Base-by-base conservation (phyloP, 805 yeast genomes). In the Zygosaccharomyces siamensis region DNA sequence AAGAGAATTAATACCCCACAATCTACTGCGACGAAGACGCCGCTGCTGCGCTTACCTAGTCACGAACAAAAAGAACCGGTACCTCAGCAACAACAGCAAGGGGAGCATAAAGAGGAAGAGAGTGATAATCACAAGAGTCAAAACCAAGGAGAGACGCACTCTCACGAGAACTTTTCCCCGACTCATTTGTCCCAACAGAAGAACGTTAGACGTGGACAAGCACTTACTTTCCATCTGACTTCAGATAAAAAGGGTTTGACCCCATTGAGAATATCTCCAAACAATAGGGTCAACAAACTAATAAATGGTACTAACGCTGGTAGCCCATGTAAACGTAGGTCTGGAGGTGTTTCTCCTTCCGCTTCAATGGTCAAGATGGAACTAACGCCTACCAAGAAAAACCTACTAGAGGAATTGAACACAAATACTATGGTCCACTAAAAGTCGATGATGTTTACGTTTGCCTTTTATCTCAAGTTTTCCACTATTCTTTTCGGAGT, bases 231-330 rank as follows among this genome's bases (percentile, higher is more conserved):
- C 53, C 67, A 64, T 36, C 47, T 61, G 28, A 62, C 58, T 32
- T 58, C 59, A 8, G 68, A 64, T 43, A 59, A 59, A 30, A 61
- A 61, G 44, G 57, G 58, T 8, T 48, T 65, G 41, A 63, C 67
- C 6, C 66, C 65, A 11, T 53, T 64, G 4, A 61, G 57, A 39
- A 62, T 60, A 3, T 62, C 68, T 10, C 65, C 68, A 41, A 65
- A 64, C 35, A 65, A 59, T 50, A 58, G 67, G 46, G 69, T 65
- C 2, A 65, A 62, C 53, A 63, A 58, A 48, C 52, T 65, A 38
- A 65, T 65, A 26, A 64, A 64, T 37, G 64, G 64, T 24, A 32
- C 35, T 8, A 33, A 37, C 11, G 43, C 48, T 27, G 48, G 51
- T 5, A 50, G 47, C 24, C 47, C 48, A 45, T 44, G 46, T 46